These are phyloP conservation scores for Microcos paniculata DNA, from an alignment of 345 rosid genomes.

Conservation along the genomic window DNA sequence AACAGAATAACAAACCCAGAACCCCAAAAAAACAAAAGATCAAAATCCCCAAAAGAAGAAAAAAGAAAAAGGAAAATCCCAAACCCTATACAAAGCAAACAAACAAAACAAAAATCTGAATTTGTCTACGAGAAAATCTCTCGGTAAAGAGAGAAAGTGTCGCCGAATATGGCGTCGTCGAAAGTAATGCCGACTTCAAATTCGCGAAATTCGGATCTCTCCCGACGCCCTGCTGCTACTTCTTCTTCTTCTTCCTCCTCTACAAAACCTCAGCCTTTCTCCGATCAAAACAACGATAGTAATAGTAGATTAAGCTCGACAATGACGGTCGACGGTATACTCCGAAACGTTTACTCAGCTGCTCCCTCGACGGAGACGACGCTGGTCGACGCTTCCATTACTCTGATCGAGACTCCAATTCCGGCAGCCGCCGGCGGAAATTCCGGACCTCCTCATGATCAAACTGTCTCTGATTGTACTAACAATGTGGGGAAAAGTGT, in stretches of 20 bases:
- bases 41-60: constrained; percentile 5
- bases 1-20: constrained; percentile 29
- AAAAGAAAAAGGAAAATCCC: neutral
- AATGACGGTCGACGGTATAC: constrained; percentile 51
- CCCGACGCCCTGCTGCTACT: constrained; percentile 49
- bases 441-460: constrained; percentile 23
- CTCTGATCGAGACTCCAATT: constrained; percentile 40
- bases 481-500: constrained; percentile 37
- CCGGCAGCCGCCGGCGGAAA: constrained; percentile 2
- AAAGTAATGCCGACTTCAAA: constrained; percentile 62
- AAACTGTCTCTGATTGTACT: constrained; percentile 11
- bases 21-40: constrained; percentile 1
- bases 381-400: constrained; percentile 38
- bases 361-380: constrained; percentile 23
- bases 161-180: constrained; percentile 61
- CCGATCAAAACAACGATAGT: constrained; percentile 26
- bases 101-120: neutral
- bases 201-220: constrained; percentile 60
- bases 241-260: constrained; percentile 40
- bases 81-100: constrained; percentile 4
- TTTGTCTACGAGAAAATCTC: constrained; percentile 21
- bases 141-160: neutral
- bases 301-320: constrained; percentile 21
- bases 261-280: constrained; percentile 24
- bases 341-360: constrained; percentile 31